Conservation (phyloP, 495 filamentous ascomycete genomes). For the Penicillium lagena region DNA sequence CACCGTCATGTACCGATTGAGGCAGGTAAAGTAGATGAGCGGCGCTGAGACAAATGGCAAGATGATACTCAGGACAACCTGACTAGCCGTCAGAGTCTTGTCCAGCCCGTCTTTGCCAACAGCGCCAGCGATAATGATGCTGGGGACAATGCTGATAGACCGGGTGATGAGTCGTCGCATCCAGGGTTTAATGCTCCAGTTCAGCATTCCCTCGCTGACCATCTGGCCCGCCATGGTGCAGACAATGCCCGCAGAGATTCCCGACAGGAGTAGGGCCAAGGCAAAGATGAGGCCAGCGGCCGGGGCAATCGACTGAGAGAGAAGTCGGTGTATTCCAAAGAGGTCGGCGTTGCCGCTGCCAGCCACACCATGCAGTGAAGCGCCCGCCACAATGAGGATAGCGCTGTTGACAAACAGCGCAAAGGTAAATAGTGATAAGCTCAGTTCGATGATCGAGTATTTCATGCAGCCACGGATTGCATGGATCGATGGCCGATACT, state of each 20-base stretch:
- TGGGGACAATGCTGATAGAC: conserved; percentile 70
- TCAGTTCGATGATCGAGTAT: conserved; percentile 71
- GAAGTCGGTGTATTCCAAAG: conserved; percentile 75
- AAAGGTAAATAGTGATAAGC: conserved; percentile 78
- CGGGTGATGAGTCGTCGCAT: conserved; percentile 63
- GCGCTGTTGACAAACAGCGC: conserved; percentile 91
- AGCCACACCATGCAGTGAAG: conserved; percentile 57
- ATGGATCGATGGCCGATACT: conserved; percentile 69
- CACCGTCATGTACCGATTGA: conserved; percentile 77
- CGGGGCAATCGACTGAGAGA: conserved; percentile 62
- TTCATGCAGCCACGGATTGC: conserved; percentile 75
- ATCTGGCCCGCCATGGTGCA: conserved; percentile 83
- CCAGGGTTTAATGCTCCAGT: conserved; percentile 67
- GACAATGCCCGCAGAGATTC: conserved; percentile 70
- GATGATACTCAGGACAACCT: conserved; percentile 75
- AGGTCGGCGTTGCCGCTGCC: conserved; percentile 62
- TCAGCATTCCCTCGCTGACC: conserved; percentile 71
- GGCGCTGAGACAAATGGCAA: conserved; percentile 79
- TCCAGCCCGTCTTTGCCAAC: conserved; percentile 65
- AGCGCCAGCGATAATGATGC: conserved; percentile 75
- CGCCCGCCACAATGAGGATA: conserved; percentile 84
- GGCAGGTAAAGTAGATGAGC: conserved; percentile 81
- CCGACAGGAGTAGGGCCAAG: conserved; percentile 70
- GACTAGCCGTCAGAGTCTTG: conserved; percentile 66
- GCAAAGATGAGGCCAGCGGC: conserved; percentile 72